Evolutionary conservation across 345 rosid genomes (phyloP).

Genomic region (Excoecaria agallocha): DNA sequence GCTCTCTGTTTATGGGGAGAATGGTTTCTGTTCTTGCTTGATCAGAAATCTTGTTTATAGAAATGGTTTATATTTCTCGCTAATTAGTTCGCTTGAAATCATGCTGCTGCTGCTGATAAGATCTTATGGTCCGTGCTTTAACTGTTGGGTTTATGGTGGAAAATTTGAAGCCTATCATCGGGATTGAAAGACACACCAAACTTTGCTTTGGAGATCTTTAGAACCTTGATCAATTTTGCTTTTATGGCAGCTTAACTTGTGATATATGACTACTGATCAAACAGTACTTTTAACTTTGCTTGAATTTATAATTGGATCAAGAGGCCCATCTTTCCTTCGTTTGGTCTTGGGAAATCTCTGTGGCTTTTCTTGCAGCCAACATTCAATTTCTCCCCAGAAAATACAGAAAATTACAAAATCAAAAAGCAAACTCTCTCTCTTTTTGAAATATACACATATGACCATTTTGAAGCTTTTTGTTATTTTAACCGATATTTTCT

Average conservation of each 20-base stretch:
- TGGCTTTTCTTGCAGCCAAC: background rate
- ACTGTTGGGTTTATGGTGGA: background rate
- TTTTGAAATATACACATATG: background rate
- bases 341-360: too few relatives aligned
- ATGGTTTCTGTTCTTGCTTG: background rate
- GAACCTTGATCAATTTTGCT: background rate
- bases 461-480: background rate
- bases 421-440: too few relatives aligned
- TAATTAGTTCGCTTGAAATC: background rate
- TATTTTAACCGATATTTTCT: background rate
- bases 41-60: background rate
- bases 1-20: background rate
- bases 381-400: too few relatives aligned
- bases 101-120: background rate
- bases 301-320: background rate
- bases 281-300: background rate
- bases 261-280: background rate
- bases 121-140: background rate
- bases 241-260: background rate
- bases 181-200: too few relatives aligned
- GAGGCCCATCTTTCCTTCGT: too few relatives aligned
- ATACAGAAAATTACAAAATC: too few relatives aligned
- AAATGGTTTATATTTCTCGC: background rate
- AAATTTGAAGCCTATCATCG: background rate
- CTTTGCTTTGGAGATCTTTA: background rate